Evolutionary conservation across 2,329 filamentous ascomycete species (phyloP).

Genomic region (Paecilomyces formosus): DNA sequence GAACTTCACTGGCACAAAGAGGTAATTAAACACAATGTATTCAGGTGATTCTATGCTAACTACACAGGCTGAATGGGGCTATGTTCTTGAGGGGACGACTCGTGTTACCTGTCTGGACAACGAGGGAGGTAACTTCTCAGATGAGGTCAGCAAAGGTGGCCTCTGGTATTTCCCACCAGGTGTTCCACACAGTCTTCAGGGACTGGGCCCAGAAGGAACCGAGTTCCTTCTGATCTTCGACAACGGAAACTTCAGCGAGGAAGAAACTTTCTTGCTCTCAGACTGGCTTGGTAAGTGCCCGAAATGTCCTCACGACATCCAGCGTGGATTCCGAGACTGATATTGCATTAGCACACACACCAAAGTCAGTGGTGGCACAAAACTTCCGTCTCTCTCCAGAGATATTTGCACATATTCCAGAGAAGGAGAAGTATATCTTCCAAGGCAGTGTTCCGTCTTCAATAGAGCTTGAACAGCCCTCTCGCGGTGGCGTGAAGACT

Average conservation of each 20-base stretch:
- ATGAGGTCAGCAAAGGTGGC: slow-evolving; percentile 66
- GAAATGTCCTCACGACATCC: background rate
- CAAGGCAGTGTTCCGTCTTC: slow-evolving; percentile 56
- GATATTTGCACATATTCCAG: slow-evolving; percentile 58
- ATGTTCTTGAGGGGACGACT: slow-evolving; percentile 62
- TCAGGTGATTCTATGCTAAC: background rate
- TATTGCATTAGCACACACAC: slow-evolving; percentile 52
- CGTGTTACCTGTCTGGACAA: slow-evolving; percentile 67
- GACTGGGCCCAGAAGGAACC: slow-evolving; percentile 55
- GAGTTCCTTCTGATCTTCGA: slow-evolving; percentile 58
- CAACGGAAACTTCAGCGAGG: slow-evolving; percentile 51
- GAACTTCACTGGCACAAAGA: slow-evolving; percentile 78
- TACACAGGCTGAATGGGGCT: slow-evolving; percentile 62
- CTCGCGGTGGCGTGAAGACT: slow-evolving; percentile 54
- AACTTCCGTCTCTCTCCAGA: slow-evolving; percentile 66
- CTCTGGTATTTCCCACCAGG: slow-evolving; percentile 73
- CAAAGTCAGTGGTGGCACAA: slow-evolving; percentile 62
- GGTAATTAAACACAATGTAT: background rate
- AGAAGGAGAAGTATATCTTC: slow-evolving; percentile 67
- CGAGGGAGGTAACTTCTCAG: slow-evolving; percentile 67
- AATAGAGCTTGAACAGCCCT: slow-evolving; percentile 57
- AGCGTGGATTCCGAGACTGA: background rate
- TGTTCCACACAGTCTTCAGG: slow-evolving; percentile 67
- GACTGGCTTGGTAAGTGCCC: slow-evolving; percentile 57
- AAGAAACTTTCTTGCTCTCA: slow-evolving; percentile 64